These are phyloP conservation scores for Symbiodinium pilosum DNA, from an alignment of 73 alveolate species.

Conservation along the genomic window DNA sequence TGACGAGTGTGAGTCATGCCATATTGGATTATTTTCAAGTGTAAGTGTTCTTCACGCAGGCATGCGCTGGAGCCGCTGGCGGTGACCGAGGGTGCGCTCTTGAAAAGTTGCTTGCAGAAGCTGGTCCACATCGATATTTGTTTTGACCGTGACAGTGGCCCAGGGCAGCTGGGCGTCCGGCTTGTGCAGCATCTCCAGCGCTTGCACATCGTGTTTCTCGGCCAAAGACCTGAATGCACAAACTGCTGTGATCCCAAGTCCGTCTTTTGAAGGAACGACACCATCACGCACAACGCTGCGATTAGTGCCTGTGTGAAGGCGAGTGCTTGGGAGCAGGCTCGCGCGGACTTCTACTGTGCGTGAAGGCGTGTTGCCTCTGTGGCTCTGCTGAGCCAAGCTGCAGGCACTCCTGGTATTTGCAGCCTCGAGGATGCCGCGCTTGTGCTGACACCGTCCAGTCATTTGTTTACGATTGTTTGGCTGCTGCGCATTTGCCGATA, in stretches of 20 bases:
- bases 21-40: too few species aligned
- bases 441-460: background rate
- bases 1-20: background rate
- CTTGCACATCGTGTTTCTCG: background rate
- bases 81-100: too few species aligned
- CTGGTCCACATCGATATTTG: too few species aligned
- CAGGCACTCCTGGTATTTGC: background rate
- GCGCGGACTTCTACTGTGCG: background rate
- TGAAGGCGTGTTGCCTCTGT: too few species aligned
- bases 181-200: conserved; percentile 5
- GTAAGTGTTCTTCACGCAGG: too few species aligned
- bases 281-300: conserved; percentile 40
- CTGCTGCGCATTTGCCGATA: too few species aligned
- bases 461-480: background rate
- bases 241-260: background rate
- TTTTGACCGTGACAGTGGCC: background rate
- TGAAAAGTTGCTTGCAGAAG: too few species aligned
- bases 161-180: conserved; percentile 28
- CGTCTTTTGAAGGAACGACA: conserved; percentile 41
- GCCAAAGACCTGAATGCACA: background rate
- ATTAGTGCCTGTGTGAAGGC: conserved; percentile 49
- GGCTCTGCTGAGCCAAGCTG: background rate
- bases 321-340: conserved; percentile 48
- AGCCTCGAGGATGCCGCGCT: background rate
- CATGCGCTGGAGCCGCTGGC: too few species aligned